Conservation (phyloP, 2,329 filamentous ascomycete genomes). For the Pseudocercospora crystallina region DNA sequence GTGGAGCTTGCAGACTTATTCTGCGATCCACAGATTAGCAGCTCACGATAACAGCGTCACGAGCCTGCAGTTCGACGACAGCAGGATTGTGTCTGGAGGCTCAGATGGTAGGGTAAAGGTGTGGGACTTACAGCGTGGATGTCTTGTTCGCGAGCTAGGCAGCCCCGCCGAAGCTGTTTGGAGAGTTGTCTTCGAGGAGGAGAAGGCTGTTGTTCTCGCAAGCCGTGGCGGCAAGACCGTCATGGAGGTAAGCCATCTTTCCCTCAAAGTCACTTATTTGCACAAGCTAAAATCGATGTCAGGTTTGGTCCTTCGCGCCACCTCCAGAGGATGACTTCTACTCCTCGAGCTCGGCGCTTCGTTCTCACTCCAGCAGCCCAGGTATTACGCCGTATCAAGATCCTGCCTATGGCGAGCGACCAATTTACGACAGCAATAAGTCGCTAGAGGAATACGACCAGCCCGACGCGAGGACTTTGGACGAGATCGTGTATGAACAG, state of each 20-base stretch:
- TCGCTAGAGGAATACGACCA: conserved; percentile 1
- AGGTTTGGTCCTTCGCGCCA: conserved; percentile 96
- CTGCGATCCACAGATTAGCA: conserved; percentile 87
- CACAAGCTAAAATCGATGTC: conserved; percentile 9
- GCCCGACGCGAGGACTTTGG: neutral
- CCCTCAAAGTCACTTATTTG: neutral
- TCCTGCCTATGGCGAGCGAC: conserved; percentile 30
- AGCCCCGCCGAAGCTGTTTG: conserved; percentile 92
- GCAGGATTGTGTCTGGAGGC: conserved; percentile 89
- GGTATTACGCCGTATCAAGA: conserved; percentile 30
- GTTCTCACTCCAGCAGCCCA: conserved; percentile 16
- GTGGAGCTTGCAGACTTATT: conserved; percentile 89
- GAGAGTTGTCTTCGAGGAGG: conserved; percentile 96
- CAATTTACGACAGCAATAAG: conserved; percentile 19
- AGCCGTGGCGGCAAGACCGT: conserved; percentile 81
- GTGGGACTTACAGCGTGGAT: conserved; percentile 92
- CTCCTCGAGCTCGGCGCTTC: conserved; percentile 12
- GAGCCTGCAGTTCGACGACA: conserved; percentile 94
- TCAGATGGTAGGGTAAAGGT: conserved; percentile 98
- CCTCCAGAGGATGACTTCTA: conserved; percentile 57
- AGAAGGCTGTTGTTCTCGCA: conserved; percentile 96
- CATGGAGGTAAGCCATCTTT: conserved; percentile 72
- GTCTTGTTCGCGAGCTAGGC: conserved; percentile 85
- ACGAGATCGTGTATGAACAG: no score
- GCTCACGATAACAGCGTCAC: conserved; percentile 99